A percentile compares a stretch with the other conserved stretches of the same genome.
Conservation (phyloP, 2,329 filamentous ascomycete genomes). For the Fusarium concolor region DNA sequence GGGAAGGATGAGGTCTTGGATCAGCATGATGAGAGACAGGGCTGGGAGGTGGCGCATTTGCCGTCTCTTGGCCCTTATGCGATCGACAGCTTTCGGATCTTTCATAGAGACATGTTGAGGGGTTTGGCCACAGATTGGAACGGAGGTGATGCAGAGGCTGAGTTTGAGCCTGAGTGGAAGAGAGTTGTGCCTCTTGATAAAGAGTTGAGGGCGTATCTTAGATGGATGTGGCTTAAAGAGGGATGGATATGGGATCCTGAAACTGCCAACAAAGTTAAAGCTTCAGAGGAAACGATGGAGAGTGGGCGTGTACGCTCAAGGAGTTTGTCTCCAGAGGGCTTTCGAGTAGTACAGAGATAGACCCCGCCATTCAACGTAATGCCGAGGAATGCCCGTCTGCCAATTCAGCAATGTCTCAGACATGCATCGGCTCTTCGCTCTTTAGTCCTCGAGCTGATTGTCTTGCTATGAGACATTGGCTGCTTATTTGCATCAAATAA, state of each 20-base stretch:
- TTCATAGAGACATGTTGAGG: slow-evolving; percentile 24
- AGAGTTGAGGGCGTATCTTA: slow-evolving; percentile 21
- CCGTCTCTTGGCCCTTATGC: slow-evolving; percentile 33
- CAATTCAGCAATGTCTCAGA: not conserved
- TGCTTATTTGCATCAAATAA: not conserved
- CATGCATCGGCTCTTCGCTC: not conserved
- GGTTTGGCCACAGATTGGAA: slow-evolving; percentile 11
- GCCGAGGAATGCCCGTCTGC: not conserved
- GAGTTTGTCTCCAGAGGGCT: slow-evolving; percentile 6
- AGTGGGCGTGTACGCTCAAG: not conserved
- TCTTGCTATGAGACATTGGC: not conserved
- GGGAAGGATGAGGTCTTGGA: slow-evolving; percentile 20
- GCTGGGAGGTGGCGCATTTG: slow-evolving; percentile 32
- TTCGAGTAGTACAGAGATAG: not conserved
- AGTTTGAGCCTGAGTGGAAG: slow-evolving; percentile 33
- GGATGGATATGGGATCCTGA: slow-evolving; percentile 35
- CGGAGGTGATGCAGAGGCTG: not conserved
- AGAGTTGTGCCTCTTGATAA: slow-evolving; percentile 31
- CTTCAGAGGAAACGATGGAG: not conserved
- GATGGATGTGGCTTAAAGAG: slow-evolving; percentile 36
- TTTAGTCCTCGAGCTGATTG: too few relatives aligned
- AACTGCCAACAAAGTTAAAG: not conserved
- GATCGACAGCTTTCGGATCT: slow-evolving; percentile 34
- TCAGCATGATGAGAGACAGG: slow-evolving; percentile 17
- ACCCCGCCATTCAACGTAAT: not conserved